Percentiles rank a stretch among this genome's conserved stretches.
These are phyloP conservation scores for Hyphodiscus hymeniophilus DNA, from an alignment of 495 filamentous ascomycete species.

Conservation along the genomic window DNA sequence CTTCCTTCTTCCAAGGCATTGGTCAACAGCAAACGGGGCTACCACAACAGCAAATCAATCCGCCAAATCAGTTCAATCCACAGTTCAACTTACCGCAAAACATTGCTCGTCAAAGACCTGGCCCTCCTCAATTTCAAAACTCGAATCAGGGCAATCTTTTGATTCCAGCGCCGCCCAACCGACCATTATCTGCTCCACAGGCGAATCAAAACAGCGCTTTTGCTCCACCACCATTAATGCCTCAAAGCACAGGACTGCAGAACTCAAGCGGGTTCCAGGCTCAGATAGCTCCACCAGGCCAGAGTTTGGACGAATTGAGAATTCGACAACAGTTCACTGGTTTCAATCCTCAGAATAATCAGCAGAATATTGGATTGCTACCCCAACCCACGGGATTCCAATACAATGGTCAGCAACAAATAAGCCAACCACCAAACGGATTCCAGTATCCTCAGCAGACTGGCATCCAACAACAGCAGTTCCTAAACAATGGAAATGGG, in stretches of 20 bases:
- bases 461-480: constrained; percentile 23
- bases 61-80: constrained; percentile 16
- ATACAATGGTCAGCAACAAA: constrained; percentile 1
- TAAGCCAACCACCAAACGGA: constrained; percentile 16
- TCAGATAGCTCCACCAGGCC: constrained; percentile 60
- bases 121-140: constrained; percentile 50
- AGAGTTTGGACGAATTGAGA: constrained; percentile 64
- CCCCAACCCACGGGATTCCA: constrained; percentile 33
- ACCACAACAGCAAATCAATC: constrained; percentile 28
- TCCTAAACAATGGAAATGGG: constrained; percentile 35
- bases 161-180: constrained; percentile 66
- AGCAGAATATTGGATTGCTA: constrained; percentile 24
- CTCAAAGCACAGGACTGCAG: constrained; percentile 72
- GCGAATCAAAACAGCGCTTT: constrained; percentile 70
- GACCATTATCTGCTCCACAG: constrained; percentile 85
- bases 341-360: constrained; percentile 12
- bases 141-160: constrained; percentile 55
- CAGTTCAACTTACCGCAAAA: constrained; percentile 27
- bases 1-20: constrained; percentile 33
- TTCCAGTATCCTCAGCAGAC: constrained; percentile 28
- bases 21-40: constrained; percentile 27
- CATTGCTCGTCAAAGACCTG: constrained; percentile 61
- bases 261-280: constrained; percentile 28
- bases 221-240: constrained; percentile 62
- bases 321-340: constrained; percentile 45